Base-by-base conservation (phyloP, 768 basidiomycete genomes). In the Hemileccinum rubropunctum region DNA sequence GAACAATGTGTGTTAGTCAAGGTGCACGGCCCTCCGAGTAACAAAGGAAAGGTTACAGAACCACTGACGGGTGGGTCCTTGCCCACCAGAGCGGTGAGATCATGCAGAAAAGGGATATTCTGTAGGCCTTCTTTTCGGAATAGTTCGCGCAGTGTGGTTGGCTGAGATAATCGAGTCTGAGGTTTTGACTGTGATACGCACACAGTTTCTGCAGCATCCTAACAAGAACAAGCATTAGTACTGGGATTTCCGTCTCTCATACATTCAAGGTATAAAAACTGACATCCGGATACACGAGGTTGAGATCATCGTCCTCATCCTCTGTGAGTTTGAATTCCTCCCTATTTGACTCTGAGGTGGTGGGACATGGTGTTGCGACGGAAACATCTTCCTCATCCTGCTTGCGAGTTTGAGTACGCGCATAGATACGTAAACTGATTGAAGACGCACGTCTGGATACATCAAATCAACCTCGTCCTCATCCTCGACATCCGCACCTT, bases 401-500 rank as follows among this genome's bases (percentile, higher is more conserved):
- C 11, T 17, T 36, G 33, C 28, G 11, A 10, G 13, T 35, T n/a
- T 60, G 43, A 57, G 42, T 36, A 39, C 28, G 27, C 6, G 6
- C 20, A 9, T 13, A 17, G 0, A 15, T 7, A 6, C 3, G 12
- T 4, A 36, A 33, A 47, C 9, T 1, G 23, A 34, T 23, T 23
- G 13, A 27, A 26, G 35, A 42, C 57, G 34, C 17, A 65, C 64
- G 20, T 63, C 56, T 11, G 65, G 63, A 50, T 67, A 67, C 0
- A 53, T 21, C 3, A 65, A 36, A 7, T 65, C 55, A 4, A 51
- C 13, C 18, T 62, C 55, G 18, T 14, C 15, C 1, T 53, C 59
- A 9, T 52, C 20, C 2, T 48, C 14, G 42, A 33, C 8, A 30
- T 30, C 28, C 28, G 9, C 9, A 9, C 28, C 11, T 12, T 30